These are phyloP conservation scores for Aspergillaceae sp. DNA, from an alignment of 2,329 filamentous ascomycete species.

Conservation along the genomic window DNA sequence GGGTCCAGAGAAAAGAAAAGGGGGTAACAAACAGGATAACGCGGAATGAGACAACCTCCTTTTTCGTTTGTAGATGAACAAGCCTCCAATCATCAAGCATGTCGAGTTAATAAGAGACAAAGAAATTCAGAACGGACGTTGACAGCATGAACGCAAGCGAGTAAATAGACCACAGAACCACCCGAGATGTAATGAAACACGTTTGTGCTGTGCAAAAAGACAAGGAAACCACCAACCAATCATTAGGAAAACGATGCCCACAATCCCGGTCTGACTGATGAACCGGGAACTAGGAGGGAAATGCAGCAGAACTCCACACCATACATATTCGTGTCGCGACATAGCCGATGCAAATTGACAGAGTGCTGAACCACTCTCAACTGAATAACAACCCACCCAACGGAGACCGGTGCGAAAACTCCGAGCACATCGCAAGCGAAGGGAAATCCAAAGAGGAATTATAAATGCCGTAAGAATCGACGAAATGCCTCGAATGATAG, in stretches of 20 bases:
- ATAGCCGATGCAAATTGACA: constrained; percentile 6
- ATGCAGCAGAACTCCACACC: constrained; percentile 14
- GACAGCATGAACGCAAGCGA: background rate
- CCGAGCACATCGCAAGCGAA: background rate
- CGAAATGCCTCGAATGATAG: background rate
- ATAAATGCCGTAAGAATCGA: constrained; percentile 1
- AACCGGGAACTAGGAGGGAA: constrained; percentile 2
- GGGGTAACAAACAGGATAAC: background rate
- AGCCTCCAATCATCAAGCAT: too few species aligned
- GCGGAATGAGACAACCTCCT: constrained; percentile 8
- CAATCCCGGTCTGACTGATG: constrained; percentile 1
- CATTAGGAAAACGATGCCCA: constrained; percentile 4
- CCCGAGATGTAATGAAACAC: constrained; percentile 14
- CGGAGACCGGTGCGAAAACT: background rate
- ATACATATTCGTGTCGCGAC: constrained; percentile 8
- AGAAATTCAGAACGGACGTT: background rate
- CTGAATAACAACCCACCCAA: background rate
- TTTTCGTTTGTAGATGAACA: constrained; percentile 1
- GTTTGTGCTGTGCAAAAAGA: constrained; percentile 1
- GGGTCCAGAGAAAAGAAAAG: constrained; percentile 1
- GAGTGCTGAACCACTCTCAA: background rate
- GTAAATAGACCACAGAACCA: constrained; percentile 17
- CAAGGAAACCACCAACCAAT: constrained; percentile 4
- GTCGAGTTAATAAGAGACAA: background rate
- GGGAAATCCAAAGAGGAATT: background rate